Percentiles rank a stretch among this genome's conserved stretches.
Conservation (phyloP, 1,284 basidiomycete species). For the Malassezia arunalokei region DNA sequence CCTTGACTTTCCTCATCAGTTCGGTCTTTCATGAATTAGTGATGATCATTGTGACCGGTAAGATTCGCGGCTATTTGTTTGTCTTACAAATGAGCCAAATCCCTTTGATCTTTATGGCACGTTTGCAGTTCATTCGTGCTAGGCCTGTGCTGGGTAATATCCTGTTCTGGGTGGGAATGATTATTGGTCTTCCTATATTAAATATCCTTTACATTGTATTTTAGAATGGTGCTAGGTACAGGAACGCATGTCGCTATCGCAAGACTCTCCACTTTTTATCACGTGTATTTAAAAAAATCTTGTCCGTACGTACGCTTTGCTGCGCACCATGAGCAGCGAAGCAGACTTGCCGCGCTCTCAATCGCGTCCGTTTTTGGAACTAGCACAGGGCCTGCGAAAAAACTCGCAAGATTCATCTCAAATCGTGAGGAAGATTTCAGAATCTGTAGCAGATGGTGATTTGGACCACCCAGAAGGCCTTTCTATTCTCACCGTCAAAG, state of each 20-base stretch:
- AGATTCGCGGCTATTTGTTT: slow-evolving; percentile 45
- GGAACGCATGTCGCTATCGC: neutral
- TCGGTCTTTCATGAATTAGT: slow-evolving; percentile 72
- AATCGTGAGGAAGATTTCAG: slow-evolving; percentile 1
- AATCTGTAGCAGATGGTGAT: neutral
- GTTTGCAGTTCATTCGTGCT: slow-evolving; percentile 48
- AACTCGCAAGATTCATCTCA: neutral
- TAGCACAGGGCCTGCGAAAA: neutral
- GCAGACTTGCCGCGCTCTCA: neutral
- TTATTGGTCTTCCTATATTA: slow-evolving; percentile 76
- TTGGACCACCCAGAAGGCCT: slow-evolving; percentile 56
- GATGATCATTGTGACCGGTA: slow-evolving; percentile 58
- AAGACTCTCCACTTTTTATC: neutral
- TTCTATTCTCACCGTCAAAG: slow-evolving; percentile 77
- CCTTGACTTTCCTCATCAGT: slow-evolving; percentile 65
- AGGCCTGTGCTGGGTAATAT: slow-evolving; percentile 48
- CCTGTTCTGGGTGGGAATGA: slow-evolving; percentile 77
- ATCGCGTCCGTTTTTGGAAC: neutral
- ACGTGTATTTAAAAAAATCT: slow-evolving; percentile 3
- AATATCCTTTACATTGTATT: slow-evolving; percentile 60
- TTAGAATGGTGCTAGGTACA: slow-evolving; percentile 4
- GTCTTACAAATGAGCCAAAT: slow-evolving; percentile 67
- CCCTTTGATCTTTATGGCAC: slow-evolving; percentile 72
- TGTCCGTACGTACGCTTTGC: neutral
- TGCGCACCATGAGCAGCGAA: neutral